A percentile compares a stretch with the other conserved stretches of the same genome.
phyloP scores from a whole-genome alignment of 495 filamentous ascomycete genomes.

The Hyaloscypha hepaticicola region DNA sequence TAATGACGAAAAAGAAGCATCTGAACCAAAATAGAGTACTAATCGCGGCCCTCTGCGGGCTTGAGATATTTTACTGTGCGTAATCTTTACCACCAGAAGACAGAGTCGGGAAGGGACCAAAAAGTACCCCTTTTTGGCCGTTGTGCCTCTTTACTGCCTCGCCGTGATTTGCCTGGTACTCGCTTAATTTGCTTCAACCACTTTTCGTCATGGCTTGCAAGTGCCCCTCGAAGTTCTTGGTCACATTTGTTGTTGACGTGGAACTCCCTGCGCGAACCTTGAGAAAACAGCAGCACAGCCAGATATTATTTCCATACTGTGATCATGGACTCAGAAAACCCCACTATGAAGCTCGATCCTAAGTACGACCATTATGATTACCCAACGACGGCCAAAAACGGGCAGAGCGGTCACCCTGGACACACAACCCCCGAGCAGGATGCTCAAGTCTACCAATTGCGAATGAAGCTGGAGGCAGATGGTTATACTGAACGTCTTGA shows the following conservation, averaged over 20 bases:
- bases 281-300: slow-evolving; percentile 16
- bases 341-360: slow-evolving; percentile 62
- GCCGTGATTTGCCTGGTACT: background rate
- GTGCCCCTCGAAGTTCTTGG: slow-evolving; percentile 15
- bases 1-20: background rate
- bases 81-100: no score
- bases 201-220: slow-evolving; percentile 7
- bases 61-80: no score
- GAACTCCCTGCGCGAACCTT: background rate
- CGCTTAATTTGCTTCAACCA: background rate
- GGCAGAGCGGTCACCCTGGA: slow-evolving; percentile 79
- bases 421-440: slow-evolving; percentile 86
- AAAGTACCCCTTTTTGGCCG: no score
- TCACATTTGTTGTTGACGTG: slow-evolving; percentile 6
- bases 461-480: slow-evolving; percentile 76
- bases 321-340: slow-evolving; percentile 31
- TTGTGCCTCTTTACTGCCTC: background rate
- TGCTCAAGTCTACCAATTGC: slow-evolving; percentile 83
- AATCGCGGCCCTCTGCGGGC: no score
- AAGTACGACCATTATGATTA: slow-evolving; percentile 97
- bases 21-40: background rate
- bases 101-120: no score
- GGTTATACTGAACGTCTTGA: slow-evolving; percentile 86
- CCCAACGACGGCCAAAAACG: slow-evolving; percentile 71
- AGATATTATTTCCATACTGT: slow-evolving; percentile 1